Base-by-base conservation (phyloP, 257 asterid genomes). In the Phtheirospermum japonicum region DNA sequence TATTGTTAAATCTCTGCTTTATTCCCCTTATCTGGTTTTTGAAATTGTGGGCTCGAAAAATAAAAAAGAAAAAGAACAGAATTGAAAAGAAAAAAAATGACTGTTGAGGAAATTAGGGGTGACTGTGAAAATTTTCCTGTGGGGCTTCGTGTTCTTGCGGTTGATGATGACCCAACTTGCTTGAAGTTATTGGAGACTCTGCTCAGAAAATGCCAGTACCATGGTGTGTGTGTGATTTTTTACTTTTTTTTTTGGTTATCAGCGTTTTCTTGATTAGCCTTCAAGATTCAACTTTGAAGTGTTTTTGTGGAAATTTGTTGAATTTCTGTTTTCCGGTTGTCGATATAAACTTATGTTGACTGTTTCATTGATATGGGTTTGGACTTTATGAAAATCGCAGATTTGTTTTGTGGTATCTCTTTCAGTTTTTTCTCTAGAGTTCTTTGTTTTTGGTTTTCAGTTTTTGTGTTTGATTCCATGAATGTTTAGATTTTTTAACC, bases 111-210 rank as follows among this genome's bases (percentile, higher is more conserved):
- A 71, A 64, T 73, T 52, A 76, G 76, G 68, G 77, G 73, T 59
- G 82, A 65, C 40, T 57, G 60, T 53, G 84, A 73, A 6, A 66
- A 79, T 56, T 90, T 90, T 26, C 95, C 97, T 0, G 81, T 80
- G 70, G 95, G 97, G 57, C 69, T 90, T 81, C 87, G 97, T 53
- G 90, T 90, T 78, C 97, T 90, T 74, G 95, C 97, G 9, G 95
- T 90, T 57, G 97, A 90, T 69, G 97, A 90, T 73, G 80, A 90
- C 71, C 85, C 81, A 33, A 75, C 62, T 80, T 87, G 95, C 73
- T 83, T 90, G 72, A 83, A 72, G 79, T 46, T 87, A 13, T 71
- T 90, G 83, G 95, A 85, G 23, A 73, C 78, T 51, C 72, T 87
- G 46, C 97, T 90, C 55, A 72, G 84, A 19, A 87, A 77, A 77